Evolutionary conservation across 768 basidiomycete genomes (phyloP).

Genomic region (Cubamyces lactineus): DNA sequence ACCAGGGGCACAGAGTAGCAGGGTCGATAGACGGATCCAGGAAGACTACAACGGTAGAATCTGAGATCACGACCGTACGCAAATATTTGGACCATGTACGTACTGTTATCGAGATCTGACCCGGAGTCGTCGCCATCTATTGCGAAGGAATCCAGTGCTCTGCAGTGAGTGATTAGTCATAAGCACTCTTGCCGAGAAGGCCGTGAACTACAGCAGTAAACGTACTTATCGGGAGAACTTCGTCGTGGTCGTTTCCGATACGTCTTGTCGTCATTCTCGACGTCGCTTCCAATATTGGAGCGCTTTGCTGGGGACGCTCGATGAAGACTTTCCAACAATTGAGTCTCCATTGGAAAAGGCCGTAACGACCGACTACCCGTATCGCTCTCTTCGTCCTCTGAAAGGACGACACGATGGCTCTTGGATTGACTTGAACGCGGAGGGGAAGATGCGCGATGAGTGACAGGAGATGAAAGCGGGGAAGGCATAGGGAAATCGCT

Average conservation of each 20-base stretch:
- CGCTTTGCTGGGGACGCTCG: conserved; percentile 37
- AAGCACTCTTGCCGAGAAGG: not conserved
- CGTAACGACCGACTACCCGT: conserved; percentile 9
- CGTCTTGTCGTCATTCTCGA: conserved; percentile 27
- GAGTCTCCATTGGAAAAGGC: conserved; percentile 56
- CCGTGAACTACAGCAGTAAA: not conserved
- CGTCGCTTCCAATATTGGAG: conserved; percentile 39
- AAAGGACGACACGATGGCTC: conserved; percentile 5
- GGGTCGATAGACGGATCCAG: conserved; percentile 60
- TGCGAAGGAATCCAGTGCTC: conserved; percentile 21
- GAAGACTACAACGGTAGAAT: conserved; percentile 45
- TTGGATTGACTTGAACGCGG: conserved; percentile 3
- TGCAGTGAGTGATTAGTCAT: not conserved
- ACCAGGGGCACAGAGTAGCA: conserved; percentile 76
- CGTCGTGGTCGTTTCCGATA: not conserved
- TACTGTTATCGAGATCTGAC: conserved; percentile 28
- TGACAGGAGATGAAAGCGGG: conserved; percentile 17
- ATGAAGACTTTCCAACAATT: conserved; percentile 44
- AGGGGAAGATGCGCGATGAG: conserved; percentile 5
- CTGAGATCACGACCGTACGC: not conserved
- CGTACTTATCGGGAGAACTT: conserved; percentile 3
- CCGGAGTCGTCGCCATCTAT: conserved; percentile 19
- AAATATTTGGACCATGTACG: conserved; percentile 10
- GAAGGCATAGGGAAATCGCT: conserved; percentile 18
- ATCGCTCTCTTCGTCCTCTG: conserved; percentile 13